A percentile compares a stretch with the other conserved stretches of the same genome.
These are phyloP conservation scores for Colletotrichum incanum DNA, from an alignment of 2,329 filamentous ascomycete species.

Conservation along the genomic window DNA sequence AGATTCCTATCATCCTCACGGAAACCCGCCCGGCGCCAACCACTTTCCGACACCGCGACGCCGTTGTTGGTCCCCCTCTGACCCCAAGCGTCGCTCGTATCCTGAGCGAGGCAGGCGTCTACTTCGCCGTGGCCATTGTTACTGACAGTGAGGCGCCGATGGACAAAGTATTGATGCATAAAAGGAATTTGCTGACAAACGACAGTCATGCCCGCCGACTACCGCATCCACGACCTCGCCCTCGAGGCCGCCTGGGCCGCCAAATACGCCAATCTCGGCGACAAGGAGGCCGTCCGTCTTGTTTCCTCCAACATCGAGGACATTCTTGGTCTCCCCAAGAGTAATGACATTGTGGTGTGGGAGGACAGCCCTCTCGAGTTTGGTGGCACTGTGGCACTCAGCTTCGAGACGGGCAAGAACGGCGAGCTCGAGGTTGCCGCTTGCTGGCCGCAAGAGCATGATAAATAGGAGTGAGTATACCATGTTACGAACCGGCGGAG, in stretches of 20 bases:
- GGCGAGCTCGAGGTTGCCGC: conserved; percentile 48
- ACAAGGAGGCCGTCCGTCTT: conserved; percentile 54
- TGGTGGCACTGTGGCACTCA: conserved; percentile 57
- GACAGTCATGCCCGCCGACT: conserved; percentile 50
- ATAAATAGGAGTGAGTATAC: background rate
- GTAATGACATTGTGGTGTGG: conserved; percentile 59
- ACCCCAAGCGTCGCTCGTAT: conserved; percentile 56
- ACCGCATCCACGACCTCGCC: conserved; percentile 56
- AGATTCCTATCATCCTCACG: conserved; percentile 61
- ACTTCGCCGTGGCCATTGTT: conserved; percentile 52
- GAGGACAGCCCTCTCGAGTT: conserved; percentile 60
- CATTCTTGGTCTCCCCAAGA: conserved; percentile 55
- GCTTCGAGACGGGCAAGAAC: conserved; percentile 50
- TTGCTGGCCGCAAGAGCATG: conserved; percentile 49
- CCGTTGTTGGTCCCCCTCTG: conserved; percentile 60
- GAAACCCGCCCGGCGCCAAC: conserved; percentile 53
- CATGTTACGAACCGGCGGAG: background rate
- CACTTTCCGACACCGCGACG: conserved; percentile 55
- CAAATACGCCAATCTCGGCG: conserved; percentile 56
- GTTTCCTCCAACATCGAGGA: conserved; percentile 59
- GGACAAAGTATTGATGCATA: background rate
- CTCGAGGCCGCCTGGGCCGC: conserved; percentile 58
- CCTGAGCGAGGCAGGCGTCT: conserved; percentile 58
- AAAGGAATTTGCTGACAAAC: background rate
- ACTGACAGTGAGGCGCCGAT: conserved; percentile 44